A percentile compares a stretch with the other conserved stretches of the same genome.
phyloP scores from a whole-genome alignment of 176 grass and related monocot species.

The Avena sativa region DNA sequence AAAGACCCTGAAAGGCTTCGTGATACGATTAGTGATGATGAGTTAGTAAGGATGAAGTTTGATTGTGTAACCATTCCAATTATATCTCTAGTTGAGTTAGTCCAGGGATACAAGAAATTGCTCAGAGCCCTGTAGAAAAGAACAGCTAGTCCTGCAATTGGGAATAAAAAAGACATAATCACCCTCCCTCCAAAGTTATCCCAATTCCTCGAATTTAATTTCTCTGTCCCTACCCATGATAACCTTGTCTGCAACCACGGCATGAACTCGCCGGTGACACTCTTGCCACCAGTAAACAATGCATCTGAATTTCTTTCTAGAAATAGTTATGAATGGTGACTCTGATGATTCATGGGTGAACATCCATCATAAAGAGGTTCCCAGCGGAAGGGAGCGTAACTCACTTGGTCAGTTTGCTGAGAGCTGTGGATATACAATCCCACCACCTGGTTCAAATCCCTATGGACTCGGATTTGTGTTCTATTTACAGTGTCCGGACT shows the following conservation, averaged over 20 bases:
- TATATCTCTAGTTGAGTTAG: neutral
- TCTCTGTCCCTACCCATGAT: neutral
- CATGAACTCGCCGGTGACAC: neutral
- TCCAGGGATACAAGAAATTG: neutral
- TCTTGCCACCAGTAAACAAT: neutral
- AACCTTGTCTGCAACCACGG: neutral
- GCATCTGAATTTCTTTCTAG: neutral
- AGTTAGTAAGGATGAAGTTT: neutral
- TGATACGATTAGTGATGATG: neutral
- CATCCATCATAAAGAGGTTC: neutral
- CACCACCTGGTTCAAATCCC: neutral
- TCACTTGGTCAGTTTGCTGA: neutral
- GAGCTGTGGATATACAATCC: neutral
- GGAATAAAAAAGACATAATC: neutral
- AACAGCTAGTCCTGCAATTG: neutral
- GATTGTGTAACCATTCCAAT: neutral
- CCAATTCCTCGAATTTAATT: neutral
- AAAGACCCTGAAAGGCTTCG: neutral
- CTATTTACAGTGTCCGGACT: neutral
- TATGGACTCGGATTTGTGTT: neutral
- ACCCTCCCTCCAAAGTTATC: slow-evolving; percentile 5
- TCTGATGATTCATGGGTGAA: neutral
- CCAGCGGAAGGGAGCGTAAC: neutral
- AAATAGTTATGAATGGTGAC: neutral
- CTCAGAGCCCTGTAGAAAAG: neutral